Conservation (phyloP, 257 asterid species). For the Orobanche coerulescens region DNA sequence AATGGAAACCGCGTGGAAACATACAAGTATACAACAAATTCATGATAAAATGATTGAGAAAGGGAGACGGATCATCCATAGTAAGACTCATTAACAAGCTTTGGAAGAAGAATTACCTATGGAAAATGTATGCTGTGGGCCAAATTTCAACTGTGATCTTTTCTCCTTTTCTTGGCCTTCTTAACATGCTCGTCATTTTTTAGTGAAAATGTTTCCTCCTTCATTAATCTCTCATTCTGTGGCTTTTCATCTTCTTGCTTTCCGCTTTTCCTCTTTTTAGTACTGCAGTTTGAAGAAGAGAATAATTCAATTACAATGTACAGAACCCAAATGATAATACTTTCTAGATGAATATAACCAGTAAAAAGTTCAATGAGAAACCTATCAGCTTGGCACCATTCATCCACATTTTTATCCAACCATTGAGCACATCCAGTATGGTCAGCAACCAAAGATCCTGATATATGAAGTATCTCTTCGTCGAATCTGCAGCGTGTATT, state of each 20-base stretch:
- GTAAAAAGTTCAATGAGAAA: constrained; percentile 18
- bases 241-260: constrained; percentile 17
- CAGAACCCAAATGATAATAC: background rate
- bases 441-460: constrained; percentile 52
- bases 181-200: constrained; percentile 22
- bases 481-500: constrained; percentile 48
- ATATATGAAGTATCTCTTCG: constrained; percentile 61
- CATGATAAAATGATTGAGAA: background rate
- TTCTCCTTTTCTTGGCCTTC: constrained; percentile 38
- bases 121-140: background rate
- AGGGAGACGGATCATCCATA: background rate
- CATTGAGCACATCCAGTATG: constrained; percentile 60
- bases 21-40: background rate
- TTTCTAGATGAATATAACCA: background rate
- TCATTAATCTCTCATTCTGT: constrained; percentile 20
- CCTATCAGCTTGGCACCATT: constrained; percentile 60
- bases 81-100: background rate
- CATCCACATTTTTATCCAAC: constrained; percentile 54
- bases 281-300: constrained; percentile 27
- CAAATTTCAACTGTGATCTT: constrained; percentile 28
- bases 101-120: constrained; percentile 14
- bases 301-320: background rate
- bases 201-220: constrained; percentile 18
- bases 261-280: constrained; percentile 26
- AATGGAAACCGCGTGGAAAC: background rate